Evolutionary conservation across 306 rosid species (phyloP), one percentile per base, ranked within the genome.

Genomic region (Dalbergia oliveri): DNA sequence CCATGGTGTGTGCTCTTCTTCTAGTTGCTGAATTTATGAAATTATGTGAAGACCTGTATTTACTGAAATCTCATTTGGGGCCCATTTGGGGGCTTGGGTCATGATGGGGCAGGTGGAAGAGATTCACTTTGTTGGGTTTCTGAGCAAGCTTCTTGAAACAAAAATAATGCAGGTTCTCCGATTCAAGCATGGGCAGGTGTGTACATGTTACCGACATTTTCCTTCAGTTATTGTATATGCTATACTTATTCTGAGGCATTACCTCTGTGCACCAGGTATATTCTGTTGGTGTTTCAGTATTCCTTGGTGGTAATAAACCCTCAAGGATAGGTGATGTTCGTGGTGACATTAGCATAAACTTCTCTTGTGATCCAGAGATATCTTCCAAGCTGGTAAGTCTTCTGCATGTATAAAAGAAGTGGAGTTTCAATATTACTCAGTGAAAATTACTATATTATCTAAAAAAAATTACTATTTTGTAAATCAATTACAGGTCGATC

Each of bases 301-400:
- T 93, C 82, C 97, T 94, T 84, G 99, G 99, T 16, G 95, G 97
- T 71, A 94, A 91, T 83, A 94, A 88, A 87, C 99, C 99, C 76
- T 93, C 99, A 53, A 90, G 92, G 83, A 86, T 82, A 72, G 91
- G 92, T 80, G 88, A 89, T 81, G 91, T 90, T 85, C 91, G 97
- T 49, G 99, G 99, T 66, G 99, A 93, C 82, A 86, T 91, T 41
- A 91, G 95, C 93, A 86, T 94, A 83, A 87, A 87, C 85, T 94
- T 94, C 88, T 91, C 95, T 21, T 94, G 97, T 77, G 99, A 94
- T 90, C 99, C 97, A 33, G 95, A 87, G 84, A 94, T 93, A 77
- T 90, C 97, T 68, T 85, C 95, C 50, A 94, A 94, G 82, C 92
- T 94, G 97, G 98, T 81, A 85, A 62, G 91, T 81, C 67, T 80